Evolutionary conservation across 306 rosid genomes (phyloP), one percentile per base, ranked within the genome.

Genomic region (Oxytropis ochrocephala): DNA sequence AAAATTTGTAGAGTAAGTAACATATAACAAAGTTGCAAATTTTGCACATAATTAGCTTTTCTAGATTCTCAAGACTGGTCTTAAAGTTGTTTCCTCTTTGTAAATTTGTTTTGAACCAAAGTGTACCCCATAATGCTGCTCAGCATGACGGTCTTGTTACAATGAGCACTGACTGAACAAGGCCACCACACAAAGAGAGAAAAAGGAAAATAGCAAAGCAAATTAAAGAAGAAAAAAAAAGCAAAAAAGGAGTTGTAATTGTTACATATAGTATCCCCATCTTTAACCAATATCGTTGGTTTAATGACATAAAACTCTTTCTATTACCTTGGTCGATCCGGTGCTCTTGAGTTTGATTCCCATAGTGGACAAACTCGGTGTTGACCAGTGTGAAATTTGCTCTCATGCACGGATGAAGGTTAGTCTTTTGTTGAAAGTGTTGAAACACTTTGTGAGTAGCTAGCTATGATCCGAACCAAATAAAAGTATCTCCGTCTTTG

Each of bases 61-160:
- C 24, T 73, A 75, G 80, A 82, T 90, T 85, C 88, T 85, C 79
- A 71, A 82, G 88, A 79, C 73, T 73, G 86, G 92, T 88, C 92
- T 76, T 80, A 86, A 90, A 90, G 88, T 47, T 60, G 66, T 59
- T 67, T 67, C 73, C 67, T 88, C 83, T 79, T 70, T 48, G 76
- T 71, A 58, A 64, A 53, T 66, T 81, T 75, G 81, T 76, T 87
- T 73, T 67, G 47, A 74, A 75, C 44, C 53, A 61, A 64, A 76
- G 79, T 78, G 79, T 82, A 55, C 17, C 80, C 80, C 84, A 54
- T 64, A 43, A 49, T 57, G 76, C n/a, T n/a, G n/a, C 61, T 63
- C 50, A 52, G 64, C 65, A n/a, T n/a, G n/a, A n/a, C n/a, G n/a
- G n/a, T n/a, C n/a, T n/a, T n/a, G n/a, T n/a, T n/a, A 33, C 56